Conservation (phyloP, 2,329 filamentous ascomycete genomes). For the Apiospora hydei region DNA sequence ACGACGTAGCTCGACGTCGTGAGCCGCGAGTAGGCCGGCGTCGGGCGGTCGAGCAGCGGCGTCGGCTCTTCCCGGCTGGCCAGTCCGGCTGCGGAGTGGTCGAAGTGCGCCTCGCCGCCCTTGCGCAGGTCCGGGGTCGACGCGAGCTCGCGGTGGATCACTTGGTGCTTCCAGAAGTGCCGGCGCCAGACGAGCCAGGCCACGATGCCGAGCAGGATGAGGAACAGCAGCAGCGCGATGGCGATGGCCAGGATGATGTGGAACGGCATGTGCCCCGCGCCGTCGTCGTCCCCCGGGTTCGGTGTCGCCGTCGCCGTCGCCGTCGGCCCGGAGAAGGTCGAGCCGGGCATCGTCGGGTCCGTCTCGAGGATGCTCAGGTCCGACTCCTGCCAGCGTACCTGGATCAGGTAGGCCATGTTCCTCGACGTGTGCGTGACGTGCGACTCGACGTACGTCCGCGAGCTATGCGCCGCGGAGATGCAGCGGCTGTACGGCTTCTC, state of each 20-base stretch:
- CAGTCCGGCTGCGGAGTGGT: background rate
- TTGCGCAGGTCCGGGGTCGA: background rate
- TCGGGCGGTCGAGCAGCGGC: background rate
- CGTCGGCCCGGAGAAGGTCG: conserved; percentile 11
- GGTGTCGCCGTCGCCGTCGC: background rate
- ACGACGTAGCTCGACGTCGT: background rate
- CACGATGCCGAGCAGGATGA: background rate
- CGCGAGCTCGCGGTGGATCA: background rate
- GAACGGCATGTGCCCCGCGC: background rate
- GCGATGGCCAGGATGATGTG: conserved; percentile 1
- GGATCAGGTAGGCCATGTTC: conserved; percentile 26
- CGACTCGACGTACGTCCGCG: background rate
- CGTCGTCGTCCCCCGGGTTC: background rate
- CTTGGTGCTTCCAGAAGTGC: conserved; percentile 6
- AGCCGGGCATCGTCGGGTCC: conserved; percentile 23
- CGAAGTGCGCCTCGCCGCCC: background rate
- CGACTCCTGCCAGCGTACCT: conserved; percentile 20
- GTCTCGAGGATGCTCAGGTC: conserved; percentile 23
- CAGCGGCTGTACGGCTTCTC: background rate
- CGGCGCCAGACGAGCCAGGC: conserved; percentile 21
- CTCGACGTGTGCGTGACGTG: background rate
- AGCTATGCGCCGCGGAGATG: background rate
- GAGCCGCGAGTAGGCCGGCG: background rate
- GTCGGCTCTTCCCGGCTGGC: background rate
- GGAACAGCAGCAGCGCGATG: background rate